A percentile compares a stretch with the other conserved stretches of the same genome.
Conservation (phyloP, 192 early-diverging fungal genomes). For the Entophlyctis luteolus region DNA sequence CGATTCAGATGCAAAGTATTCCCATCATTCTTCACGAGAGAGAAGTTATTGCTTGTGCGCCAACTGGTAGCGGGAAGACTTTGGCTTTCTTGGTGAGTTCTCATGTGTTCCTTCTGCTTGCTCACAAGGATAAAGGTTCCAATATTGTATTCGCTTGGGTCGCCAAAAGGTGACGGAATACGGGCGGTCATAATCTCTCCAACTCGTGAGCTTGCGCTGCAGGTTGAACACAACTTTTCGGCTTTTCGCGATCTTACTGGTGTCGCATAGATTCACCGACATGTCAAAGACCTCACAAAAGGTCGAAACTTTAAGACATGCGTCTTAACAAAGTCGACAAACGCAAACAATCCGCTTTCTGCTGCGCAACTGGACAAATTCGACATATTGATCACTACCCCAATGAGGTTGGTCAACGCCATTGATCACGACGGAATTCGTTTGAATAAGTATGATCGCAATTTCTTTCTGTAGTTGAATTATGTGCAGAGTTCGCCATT, state of each 20-base stretch:
- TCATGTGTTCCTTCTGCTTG: too few relatives aligned
- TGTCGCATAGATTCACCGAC: constrained; percentile 70
- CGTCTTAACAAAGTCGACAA: constrained; percentile 80
- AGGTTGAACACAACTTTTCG: constrained; percentile 36
- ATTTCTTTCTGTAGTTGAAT: constrained; percentile 2
- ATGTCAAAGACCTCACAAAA: constrained; percentile 68
- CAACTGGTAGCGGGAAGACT: constrained; percentile 98
- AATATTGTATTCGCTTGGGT: constrained; percentile 79
- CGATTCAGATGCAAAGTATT: constrained; percentile 92
- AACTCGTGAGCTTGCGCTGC: constrained; percentile 86
- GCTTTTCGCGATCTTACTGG: background rate
- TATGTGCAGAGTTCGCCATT: constrained; percentile 75
- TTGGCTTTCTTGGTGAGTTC: constrained; percentile 87
- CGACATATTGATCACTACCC: constrained; percentile 92
- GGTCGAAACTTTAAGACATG: constrained; percentile 77
- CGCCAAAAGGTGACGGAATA: constrained; percentile 70
- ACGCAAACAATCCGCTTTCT: constrained; percentile 61
- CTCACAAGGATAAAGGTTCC: too few relatives aligned
- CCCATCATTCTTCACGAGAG: constrained; percentile 85
- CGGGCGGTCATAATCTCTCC: constrained; percentile 91
- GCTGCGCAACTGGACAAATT: constrained; percentile 67
- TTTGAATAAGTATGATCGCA: constrained; percentile 54
- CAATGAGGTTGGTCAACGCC: constrained; percentile 84
- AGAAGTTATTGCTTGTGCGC: constrained; percentile 93
- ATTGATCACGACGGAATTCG: constrained; percentile 75